Evolutionary conservation across 345 rosid genomes (phyloP).

Genomic region (Acer saccharum): DNA sequence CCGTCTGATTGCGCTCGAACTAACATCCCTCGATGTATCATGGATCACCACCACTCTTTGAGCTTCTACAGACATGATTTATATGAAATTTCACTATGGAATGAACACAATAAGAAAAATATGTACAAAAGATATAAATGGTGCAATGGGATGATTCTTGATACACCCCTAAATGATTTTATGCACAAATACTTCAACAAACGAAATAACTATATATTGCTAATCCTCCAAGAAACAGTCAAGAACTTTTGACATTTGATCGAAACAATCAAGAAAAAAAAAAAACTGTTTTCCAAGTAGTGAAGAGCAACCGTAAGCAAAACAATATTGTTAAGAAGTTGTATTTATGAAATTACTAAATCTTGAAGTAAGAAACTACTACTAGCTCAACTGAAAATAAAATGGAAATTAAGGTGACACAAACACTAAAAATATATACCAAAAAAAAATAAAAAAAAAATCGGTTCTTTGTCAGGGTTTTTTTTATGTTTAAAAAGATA

Average conservation of each 20-base stretch:
- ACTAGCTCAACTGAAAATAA: too few relatives aligned
- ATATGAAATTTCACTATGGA: background rate
- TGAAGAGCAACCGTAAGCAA: too few relatives aligned
- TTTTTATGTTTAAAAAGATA: background rate
- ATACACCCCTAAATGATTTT: background rate
- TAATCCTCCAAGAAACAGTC: too few relatives aligned
- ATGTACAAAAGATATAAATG: background rate
- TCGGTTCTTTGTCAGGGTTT: too few relatives aligned
- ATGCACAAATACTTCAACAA: background rate
- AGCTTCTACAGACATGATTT: slow-evolving; percentile 33
- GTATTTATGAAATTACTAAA: background rate
- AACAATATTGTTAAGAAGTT: too few relatives aligned
- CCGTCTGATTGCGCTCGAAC: slow-evolving; percentile 30
- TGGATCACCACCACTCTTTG: slow-evolving; percentile 51
- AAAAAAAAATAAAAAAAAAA: too few relatives aligned
- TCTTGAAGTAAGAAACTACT: background rate
- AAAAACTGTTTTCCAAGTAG: too few relatives aligned
- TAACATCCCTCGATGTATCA: slow-evolving; percentile 47
- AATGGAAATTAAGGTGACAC: background rate
- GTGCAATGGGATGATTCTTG: background rate
- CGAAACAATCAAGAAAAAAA: too few relatives aligned
- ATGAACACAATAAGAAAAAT: background rate
- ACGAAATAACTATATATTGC: too few relatives aligned
- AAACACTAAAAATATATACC: background rate
- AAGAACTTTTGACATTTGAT: too few relatives aligned